Percentiles rank a stretch among this genome's conserved stretches.
These are phyloP conservation scores for Punica granatum DNA, from an alignment of 345 rosid genomes.

Conservation along the genomic window DNA sequence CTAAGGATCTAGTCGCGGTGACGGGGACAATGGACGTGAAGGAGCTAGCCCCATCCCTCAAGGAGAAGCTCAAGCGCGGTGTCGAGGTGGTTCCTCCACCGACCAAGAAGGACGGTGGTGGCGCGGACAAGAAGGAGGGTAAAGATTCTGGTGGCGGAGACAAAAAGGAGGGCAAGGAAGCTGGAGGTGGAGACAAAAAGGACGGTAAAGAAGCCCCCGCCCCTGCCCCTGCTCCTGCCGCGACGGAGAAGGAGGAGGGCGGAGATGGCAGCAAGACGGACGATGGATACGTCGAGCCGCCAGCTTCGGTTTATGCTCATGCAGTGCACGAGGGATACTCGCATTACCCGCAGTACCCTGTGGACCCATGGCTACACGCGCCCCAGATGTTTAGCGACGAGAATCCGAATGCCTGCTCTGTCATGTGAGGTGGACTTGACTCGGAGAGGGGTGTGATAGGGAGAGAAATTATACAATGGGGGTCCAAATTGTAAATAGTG, in stretches of 20 bases:
- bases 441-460: neutral
- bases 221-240: slow-evolving; percentile 7
- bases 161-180: slow-evolving; percentile 34
- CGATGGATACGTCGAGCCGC: neutral
- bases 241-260: slow-evolving; percentile 4
- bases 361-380: slow-evolving; percentile 13
- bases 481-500: neutral
- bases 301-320: neutral
- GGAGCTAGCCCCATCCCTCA: slow-evolving; percentile 41
- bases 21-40: slow-evolving; percentile 67
- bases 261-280: slow-evolving; percentile 16
- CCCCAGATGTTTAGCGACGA: slow-evolving; percentile 19
- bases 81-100: slow-evolving; percentile 47
- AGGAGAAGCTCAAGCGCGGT: slow-evolving; percentile 43
- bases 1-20: slow-evolving; percentile 62
- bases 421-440: slow-evolving; percentile 6
- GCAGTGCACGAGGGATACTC: slow-evolving; percentile 6
- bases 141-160: slow-evolving; percentile 29
- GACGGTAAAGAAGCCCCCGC: slow-evolving; percentile 21
- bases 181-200: slow-evolving; percentile 15
- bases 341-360: slow-evolving; percentile 3
- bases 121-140: slow-evolving; percentile 26
- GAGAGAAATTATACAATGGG: neutral
- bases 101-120: slow-evolving; percentile 33
- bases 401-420: slow-evolving; percentile 13